Evolutionary conservation across 75 land plant genomes (phyloP).

Genomic region (Picea glauca): DNA sequence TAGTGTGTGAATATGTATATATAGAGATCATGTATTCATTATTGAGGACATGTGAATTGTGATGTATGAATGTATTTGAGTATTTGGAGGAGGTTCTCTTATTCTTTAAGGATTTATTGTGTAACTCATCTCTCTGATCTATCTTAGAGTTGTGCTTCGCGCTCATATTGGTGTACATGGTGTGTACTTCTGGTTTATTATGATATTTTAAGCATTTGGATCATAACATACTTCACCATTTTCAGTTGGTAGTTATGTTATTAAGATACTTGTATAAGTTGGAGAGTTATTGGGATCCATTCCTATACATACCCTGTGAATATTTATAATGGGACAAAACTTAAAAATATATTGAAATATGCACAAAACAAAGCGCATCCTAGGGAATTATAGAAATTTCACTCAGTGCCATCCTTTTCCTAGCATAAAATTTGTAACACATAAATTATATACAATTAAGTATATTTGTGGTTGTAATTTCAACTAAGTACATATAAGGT

Average conservation of each 20-base stretch:
- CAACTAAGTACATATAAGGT: not conserved
- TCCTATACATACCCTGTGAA: constrained; percentile 5
- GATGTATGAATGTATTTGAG: too few relatives aligned
- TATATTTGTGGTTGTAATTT: not conserved
- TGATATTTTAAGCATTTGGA: too few relatives aligned
- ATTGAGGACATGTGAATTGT: too few relatives aligned
- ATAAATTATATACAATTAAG: not conserved
- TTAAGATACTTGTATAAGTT: not conserved
- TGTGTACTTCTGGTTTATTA: too few relatives aligned
- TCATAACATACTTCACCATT: not conserved
- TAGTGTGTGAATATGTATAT: too few relatives aligned
- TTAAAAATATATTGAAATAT: not conserved
- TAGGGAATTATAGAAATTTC: not conserved
- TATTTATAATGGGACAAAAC: not conserved
- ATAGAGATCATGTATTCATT: too few relatives aligned
- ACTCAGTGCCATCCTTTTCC: not conserved
- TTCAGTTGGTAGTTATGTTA: not conserved
- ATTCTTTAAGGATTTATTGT: too few relatives aligned
- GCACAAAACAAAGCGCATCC: not conserved
- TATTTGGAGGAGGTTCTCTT: too few relatives aligned
- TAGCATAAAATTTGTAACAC: not conserved
- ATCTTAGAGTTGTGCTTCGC: too few relatives aligned
- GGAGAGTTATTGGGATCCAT: not conserved
- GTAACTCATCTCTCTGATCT: too few relatives aligned
- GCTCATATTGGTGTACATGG: too few relatives aligned